Conservation (phyloP, 2,329 filamentous ascomycete genomes). For the Ambrosiella xylebori region DNA sequence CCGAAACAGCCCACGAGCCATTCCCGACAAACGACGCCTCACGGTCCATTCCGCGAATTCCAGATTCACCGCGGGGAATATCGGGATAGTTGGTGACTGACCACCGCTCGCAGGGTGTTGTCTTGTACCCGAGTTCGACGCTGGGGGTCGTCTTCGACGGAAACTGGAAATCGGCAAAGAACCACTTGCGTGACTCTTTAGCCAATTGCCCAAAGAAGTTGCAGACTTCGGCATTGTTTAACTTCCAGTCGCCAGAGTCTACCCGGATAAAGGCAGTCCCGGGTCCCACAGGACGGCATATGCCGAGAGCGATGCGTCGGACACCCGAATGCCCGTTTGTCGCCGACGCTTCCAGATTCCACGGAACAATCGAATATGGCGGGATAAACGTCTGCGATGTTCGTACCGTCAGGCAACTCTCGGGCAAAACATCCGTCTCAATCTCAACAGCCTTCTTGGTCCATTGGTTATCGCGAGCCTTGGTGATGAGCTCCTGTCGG, state of each 20-base stretch:
- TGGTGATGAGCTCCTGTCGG: slow-evolving; percentile 23
- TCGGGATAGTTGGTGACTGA: slow-evolving; percentile 19
- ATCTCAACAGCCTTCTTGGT: slow-evolving; percentile 19
- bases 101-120: slow-evolving; percentile 19
- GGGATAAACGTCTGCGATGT: slow-evolving; percentile 20
- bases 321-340: slow-evolving; percentile 15
- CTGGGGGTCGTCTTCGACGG: slow-evolving; percentile 21
- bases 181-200: slow-evolving; percentile 18
- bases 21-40: slow-evolving; percentile 17
- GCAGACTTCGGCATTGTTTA: slow-evolving; percentile 18
- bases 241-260: slow-evolving; percentile 27
- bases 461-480: slow-evolving; percentile 11
- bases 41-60: slow-evolving; percentile 23
- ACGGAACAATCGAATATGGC: slow-evolving; percentile 18
- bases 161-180: slow-evolving; percentile 17
- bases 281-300: slow-evolving; percentile 20
- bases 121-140: slow-evolving; percentile 26
- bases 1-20: slow-evolving; percentile 26
- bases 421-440: slow-evolving; percentile 24
- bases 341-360: slow-evolving; percentile 23
- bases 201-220: slow-evolving; percentile 21
- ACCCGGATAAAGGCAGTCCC: slow-evolving; percentile 24
- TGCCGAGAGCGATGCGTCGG: slow-evolving; percentile 20
- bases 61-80: slow-evolving; percentile 19
- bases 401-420: slow-evolving; percentile 22